Conservation (phyloP, 495 filamentous ascomycete genomes). For the Aspergillus bertholletiae region DNA sequence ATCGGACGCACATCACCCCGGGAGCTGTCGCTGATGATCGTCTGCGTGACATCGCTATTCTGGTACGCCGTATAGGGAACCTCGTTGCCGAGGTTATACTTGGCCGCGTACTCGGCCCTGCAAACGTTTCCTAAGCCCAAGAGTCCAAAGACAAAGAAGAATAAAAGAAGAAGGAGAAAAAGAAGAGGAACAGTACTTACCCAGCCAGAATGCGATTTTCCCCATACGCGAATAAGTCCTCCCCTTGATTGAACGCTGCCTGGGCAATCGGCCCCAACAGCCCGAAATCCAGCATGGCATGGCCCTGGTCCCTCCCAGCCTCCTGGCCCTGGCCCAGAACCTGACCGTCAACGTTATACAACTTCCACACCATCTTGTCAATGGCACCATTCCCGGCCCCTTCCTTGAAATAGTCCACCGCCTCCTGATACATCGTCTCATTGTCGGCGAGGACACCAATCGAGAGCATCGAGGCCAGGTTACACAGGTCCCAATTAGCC, state of each 20-base stretch:
- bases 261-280: slow-evolving; percentile 37
- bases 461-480: slow-evolving; percentile 34
- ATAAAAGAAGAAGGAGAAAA: not conserved
- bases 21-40: slow-evolving; percentile 22
- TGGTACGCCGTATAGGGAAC: slow-evolving; percentile 40
- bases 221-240: slow-evolving; percentile 31
- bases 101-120: slow-evolving; percentile 38
- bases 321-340: slow-evolving; percentile 38
- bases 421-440: slow-evolving; percentile 33
- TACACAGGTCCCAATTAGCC: slow-evolving; percentile 47
- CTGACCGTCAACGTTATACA: slow-evolving; percentile 21
- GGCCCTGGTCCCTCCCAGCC: slow-evolving; percentile 43
- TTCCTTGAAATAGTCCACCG: slow-evolving; percentile 31
- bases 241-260: slow-evolving; percentile 40
- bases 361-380: slow-evolving; percentile 24
- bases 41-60: slow-evolving; percentile 31
- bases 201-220: slow-evolving; percentile 34
- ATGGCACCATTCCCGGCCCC: slow-evolving; percentile 36
- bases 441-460: slow-evolving; percentile 42
- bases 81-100: slow-evolving; percentile 40
- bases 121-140: no score
- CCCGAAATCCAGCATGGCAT: slow-evolving; percentile 34
- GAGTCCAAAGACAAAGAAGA: no score
- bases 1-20: slow-evolving; percentile 33
- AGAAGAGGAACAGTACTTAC: slow-evolving; percentile 10